These are phyloP conservation scores for Populus trichocarpa DNA, from an alignment of 441 rosid genomes.

Conservation along the genomic window DNA sequence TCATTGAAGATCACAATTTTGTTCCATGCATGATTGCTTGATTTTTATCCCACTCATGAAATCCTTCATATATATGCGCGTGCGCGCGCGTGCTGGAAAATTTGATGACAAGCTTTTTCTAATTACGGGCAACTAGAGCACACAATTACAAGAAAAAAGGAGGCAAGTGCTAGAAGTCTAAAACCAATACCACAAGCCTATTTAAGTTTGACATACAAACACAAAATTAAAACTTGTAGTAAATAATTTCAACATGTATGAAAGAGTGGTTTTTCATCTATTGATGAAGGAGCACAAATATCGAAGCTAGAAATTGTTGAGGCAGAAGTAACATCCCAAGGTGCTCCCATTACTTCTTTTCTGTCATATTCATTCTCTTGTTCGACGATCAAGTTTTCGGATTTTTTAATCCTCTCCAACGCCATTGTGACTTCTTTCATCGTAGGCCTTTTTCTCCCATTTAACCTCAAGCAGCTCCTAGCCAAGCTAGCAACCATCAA, in stretches of 20 bases:
- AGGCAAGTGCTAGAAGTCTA: too few relatives aligned
- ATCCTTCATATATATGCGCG: too few relatives aligned
- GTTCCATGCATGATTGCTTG: too few relatives aligned
- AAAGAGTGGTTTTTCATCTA: background rate
- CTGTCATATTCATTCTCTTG: background rate
- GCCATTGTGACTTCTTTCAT: background rate
- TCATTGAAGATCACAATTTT: too few relatives aligned
- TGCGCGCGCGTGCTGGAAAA: too few relatives aligned
- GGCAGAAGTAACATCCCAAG: background rate
- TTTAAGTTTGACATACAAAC: too few relatives aligned
- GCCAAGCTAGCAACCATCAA: background rate
- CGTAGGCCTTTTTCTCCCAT: constrained; percentile 3
- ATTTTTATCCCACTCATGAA: too few relatives aligned
- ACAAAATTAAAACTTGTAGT: background rate
- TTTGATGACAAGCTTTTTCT: too few relatives aligned
- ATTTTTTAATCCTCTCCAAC: background rate
- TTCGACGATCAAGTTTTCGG: background rate
- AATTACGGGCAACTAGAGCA: too few relatives aligned
- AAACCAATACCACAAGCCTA: too few relatives aligned
- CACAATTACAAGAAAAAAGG: too few relatives aligned
- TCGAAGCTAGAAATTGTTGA: background rate
- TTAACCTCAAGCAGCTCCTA: constrained; percentile 13
- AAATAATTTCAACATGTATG: background rate
- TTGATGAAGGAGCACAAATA: background rate
- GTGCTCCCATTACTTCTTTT: background rate